These are phyloP conservation scores for Alectoria sarmentosa DNA, from an alignment of 495 filamentous ascomycete species.

Conservation along the genomic window DNA sequence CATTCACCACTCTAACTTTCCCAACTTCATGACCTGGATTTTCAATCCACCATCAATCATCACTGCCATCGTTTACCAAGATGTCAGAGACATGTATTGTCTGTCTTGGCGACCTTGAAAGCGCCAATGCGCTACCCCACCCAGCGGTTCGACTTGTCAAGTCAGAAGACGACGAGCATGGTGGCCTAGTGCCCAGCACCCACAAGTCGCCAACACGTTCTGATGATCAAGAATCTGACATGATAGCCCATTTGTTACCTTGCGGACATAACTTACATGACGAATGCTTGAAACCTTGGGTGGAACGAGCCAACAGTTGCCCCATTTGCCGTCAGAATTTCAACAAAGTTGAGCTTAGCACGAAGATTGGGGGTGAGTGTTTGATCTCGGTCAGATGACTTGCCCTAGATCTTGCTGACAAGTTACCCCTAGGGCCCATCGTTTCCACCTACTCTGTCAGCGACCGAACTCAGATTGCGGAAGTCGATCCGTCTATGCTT, in stretches of 20 bases:
- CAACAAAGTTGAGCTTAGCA: slow-evolving; percentile 78
- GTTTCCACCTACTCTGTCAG: slow-evolving; percentile 79
- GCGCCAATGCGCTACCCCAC: slow-evolving; percentile 45
- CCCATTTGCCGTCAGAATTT: slow-evolving; percentile 91
- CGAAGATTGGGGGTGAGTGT: slow-evolving; percentile 65
- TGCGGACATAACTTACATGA: slow-evolving; percentile 91
- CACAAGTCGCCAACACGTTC: slow-evolving; percentile 29
- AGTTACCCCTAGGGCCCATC: slow-evolving; percentile 48
- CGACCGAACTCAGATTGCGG: slow-evolving; percentile 82
- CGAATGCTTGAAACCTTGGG: slow-evolving; percentile 86
- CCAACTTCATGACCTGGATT: slow-evolving; percentile 23
- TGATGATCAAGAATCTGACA: slow-evolving; percentile 38
- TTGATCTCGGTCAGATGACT: not conserved
- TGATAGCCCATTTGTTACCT: slow-evolving; percentile 58
- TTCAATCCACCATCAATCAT: slow-evolving; percentile 2
- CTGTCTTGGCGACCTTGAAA: slow-evolving; percentile 81
- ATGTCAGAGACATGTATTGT: slow-evolving; percentile 97
- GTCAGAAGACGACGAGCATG: slow-evolving; percentile 36
- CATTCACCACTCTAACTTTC: slow-evolving; percentile 11
- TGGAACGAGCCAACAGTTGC: slow-evolving; percentile 92
- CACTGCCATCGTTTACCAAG: slow-evolving; percentile 21
- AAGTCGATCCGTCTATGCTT: slow-evolving; percentile 75
- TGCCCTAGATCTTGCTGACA: slow-evolving; percentile 27
- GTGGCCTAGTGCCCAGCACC: slow-evolving; percentile 31
- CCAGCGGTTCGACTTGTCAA: slow-evolving; percentile 41